A percentile compares a stretch with the other conserved stretches of the same genome.
Conservation (phyloP, 805 yeast genomes). For the Jamesozyma spencerorum region DNA sequence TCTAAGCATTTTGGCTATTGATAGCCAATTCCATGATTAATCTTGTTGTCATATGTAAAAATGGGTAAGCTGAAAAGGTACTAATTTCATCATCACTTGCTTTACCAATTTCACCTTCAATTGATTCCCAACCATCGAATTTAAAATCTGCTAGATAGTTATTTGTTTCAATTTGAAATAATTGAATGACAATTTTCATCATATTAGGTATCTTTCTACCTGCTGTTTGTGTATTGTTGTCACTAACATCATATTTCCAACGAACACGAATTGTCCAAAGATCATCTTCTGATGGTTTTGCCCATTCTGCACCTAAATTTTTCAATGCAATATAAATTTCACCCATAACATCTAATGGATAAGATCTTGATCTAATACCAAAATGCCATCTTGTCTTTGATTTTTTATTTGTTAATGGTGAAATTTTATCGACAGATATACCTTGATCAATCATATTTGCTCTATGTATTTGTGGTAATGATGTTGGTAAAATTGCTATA, state of each 20-base stretch:
- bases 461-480: constrained; percentile 87
- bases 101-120: constrained; percentile 51
- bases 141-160: constrained; percentile 94
- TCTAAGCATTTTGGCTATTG: constrained; percentile 32
- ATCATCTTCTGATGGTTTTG: constrained; percentile 87
- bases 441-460: constrained; percentile 75
- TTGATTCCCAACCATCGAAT: constrained; percentile 88
- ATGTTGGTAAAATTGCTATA: constrained; percentile 86
- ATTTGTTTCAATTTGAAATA: constrained; percentile 91
- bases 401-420: constrained; percentile 63
- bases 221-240: constrained; percentile 5
- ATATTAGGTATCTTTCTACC: constrained; percentile 49
- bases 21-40: constrained; percentile 96
- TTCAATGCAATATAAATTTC: constrained; percentile 91
- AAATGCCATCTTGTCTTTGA: constrained; percentile 97
- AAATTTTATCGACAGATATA: constrained; percentile 39
- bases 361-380: constrained; percentile 91
- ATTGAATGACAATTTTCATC: constrained; percentile 95
- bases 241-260: constrained; percentile 60
- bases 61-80: constrained; percentile 92
- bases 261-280: constrained; percentile 93
- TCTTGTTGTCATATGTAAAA: constrained; percentile 82
- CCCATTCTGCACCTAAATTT: constrained; percentile 95
- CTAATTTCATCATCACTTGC: constrained; percentile 28
- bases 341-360: constrained; percentile 97